A percentile compares a stretch with the other conserved stretches of the same genome.
phyloP scores from a whole-genome alignment of 164 flowering plant genomes.

The Annona squamosa region DNA sequence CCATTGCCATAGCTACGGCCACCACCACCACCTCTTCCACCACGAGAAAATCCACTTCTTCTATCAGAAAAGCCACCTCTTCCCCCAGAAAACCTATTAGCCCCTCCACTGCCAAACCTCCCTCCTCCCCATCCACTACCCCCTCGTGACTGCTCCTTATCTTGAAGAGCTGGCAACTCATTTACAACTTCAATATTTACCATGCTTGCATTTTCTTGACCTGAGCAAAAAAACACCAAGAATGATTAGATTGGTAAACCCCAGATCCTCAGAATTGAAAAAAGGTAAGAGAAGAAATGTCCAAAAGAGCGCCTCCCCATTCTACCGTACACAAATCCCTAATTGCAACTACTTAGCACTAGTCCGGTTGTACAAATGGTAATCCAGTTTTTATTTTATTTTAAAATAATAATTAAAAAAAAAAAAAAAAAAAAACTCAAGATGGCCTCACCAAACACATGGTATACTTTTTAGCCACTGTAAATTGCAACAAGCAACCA shows the following conservation, averaged over 20 bases:
- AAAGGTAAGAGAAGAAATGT: no score
- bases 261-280: no score
- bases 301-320: no score
- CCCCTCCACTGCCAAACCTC: constrained; percentile 46
- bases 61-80: constrained; percentile 28
- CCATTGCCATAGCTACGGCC: background rate
- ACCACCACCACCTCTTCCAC: constrained; percentile 22
- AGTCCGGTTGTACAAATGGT: no score
- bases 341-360: no score
- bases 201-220: constrained; percentile 66
- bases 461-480: no score
- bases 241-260: background rate
- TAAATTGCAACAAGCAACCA: no score
- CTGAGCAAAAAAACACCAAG: constrained; percentile 22
- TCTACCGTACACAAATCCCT: no score
- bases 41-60: constrained; percentile 18
- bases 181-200: constrained; percentile 60
- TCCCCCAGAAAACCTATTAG: constrained; percentile 22
- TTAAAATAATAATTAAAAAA: no score
- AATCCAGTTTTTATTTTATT: no score
- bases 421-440: no score
- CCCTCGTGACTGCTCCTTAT: constrained; percentile 19
- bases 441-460: no score
- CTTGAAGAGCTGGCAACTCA: constrained; percentile 58
- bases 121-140: constrained; percentile 20